Evolutionary conservation across 495 filamentous ascomycete genomes (phyloP).

Genomic region (Podospora conica): DNA sequence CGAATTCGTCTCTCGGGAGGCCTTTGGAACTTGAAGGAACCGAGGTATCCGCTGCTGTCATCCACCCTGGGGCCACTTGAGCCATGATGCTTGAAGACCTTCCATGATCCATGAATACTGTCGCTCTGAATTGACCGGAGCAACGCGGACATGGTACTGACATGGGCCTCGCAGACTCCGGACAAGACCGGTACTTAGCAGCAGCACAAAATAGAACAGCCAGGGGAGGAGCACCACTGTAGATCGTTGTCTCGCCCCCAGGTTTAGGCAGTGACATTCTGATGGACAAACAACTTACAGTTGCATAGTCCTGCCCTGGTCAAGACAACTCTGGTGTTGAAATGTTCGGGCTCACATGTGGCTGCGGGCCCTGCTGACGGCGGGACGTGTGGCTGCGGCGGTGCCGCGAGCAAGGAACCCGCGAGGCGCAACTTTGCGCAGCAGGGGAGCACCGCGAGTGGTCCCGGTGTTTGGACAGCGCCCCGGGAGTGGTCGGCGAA

Average conservation of each 20-base stretch:
- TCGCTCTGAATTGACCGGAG: too few species aligned
- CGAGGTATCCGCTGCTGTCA: not conserved
- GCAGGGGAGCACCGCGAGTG: not conserved
- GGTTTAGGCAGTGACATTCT: not conserved
- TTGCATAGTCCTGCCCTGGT: not conserved
- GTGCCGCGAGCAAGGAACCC: not conserved
- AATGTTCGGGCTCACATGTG: not conserved
- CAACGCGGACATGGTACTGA: not conserved
- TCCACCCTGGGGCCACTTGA: not conserved
- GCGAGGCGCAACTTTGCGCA: not conserved
- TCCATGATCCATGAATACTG: too few species aligned
- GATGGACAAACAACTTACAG: not conserved
- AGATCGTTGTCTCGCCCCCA: not conserved
- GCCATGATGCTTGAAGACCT: too few species aligned
- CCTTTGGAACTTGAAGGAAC: not conserved
- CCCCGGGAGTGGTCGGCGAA: not conserved
- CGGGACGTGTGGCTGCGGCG: not conserved
- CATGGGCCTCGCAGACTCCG: not conserved
- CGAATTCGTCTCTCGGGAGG: not conserved
- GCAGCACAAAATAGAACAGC: not conserved
- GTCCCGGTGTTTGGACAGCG: not conserved
- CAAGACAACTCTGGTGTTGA: not conserved
- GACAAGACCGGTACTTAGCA: not conserved
- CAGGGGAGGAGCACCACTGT: not conserved
- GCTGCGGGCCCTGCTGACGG: not conserved